Evolutionary conservation across 352 stramenopile species (phyloP), one percentile per base, ranked within the genome.

Genomic region (Globisporangium polare): DNA sequence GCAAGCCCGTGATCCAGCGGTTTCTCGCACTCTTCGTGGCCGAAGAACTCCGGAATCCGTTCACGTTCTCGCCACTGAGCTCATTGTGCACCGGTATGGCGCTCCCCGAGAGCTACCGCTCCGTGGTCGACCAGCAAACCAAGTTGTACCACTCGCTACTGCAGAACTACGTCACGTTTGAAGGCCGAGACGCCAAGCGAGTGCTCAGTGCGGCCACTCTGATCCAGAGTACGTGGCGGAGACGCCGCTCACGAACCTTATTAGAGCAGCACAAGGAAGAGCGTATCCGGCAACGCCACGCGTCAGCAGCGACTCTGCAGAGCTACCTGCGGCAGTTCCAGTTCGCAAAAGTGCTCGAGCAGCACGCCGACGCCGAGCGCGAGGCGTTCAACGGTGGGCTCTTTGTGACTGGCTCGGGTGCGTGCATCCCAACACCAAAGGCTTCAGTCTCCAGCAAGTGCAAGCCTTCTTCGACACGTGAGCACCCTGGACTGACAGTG

Each of bases 161-260:
- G 20, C 22, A 69, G 47, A 64, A 71, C 37, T 74, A 83, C 54
- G 80, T 86, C 42, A 84, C 72, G 9, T 74, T 83, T 31, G 78
- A 90, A 13, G 79, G 77, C 0, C 77, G 80, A 2, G 15, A 53
- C 5, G 60, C 73, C 18, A 60, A 56, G 10, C 74, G 80, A 4
- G 56, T 64, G 2, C 41, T 70, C 15, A 84, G 71, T 35, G 77
- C 80, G 1, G 74, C 67, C 1, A 51, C 80, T 24, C 42, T 90
- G 46, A 83, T 92, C 57, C 83, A 92, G 62, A 78, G 77, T 5
- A 84, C 77, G 27, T 92, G 79, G 80, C 73, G 82, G 15, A 72
- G 80, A 0, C 72, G 77, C 2, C 78, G 73, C 39, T 88, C 80
- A 0, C 60, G 69, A n/a, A 20, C 12, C 0, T 22, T 74, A 7